Conservation (phyloP, 139 green algal genomes). For the Coccomyxa sp. region DNA sequence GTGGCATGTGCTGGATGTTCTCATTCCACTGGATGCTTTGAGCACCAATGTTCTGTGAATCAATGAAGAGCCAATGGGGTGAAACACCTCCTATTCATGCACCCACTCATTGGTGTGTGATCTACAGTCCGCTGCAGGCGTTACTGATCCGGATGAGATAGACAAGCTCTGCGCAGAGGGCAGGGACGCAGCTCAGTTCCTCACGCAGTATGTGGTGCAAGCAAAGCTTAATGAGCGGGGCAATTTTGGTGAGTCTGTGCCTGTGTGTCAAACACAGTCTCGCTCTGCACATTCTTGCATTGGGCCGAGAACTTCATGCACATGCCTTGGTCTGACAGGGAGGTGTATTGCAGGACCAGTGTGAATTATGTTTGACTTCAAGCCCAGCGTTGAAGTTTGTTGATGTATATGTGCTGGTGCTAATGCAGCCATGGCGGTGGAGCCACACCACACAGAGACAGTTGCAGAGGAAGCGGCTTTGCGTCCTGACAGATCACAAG, state of each 20-base stretch:
- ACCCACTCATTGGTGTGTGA: no score
- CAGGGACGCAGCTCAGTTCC: slow-evolving; percentile 21
- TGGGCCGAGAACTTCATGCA: background rate
- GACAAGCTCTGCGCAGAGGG: slow-evolving; percentile 15
- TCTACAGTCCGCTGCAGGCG: slow-evolving; percentile 3
- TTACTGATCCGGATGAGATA: slow-evolving; percentile 2
- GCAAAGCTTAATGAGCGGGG: slow-evolving; percentile 24
- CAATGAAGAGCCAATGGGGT: no score
- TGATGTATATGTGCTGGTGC: no score
- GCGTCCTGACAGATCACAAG: background rate
- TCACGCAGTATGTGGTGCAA: slow-evolving; percentile 23
- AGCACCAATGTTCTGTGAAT: no score
- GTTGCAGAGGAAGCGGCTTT: slow-evolving; percentile 20
- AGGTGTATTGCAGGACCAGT: background rate
- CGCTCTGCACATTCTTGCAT: background rate
- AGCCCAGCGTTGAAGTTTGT: background rate
- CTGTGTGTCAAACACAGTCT: background rate
- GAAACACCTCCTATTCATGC: no score
- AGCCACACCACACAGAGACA: slow-evolving; percentile 18
- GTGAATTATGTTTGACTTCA: background rate
- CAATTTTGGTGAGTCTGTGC: slow-evolving; percentile 17
- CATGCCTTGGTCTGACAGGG: background rate
- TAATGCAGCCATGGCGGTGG: slow-evolving; percentile 21
- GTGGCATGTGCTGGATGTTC: no score
- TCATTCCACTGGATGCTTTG: no score